Evolutionary conservation across 305 asterid genomes (phyloP).

Genomic region (Fraxinus albicans): DNA sequence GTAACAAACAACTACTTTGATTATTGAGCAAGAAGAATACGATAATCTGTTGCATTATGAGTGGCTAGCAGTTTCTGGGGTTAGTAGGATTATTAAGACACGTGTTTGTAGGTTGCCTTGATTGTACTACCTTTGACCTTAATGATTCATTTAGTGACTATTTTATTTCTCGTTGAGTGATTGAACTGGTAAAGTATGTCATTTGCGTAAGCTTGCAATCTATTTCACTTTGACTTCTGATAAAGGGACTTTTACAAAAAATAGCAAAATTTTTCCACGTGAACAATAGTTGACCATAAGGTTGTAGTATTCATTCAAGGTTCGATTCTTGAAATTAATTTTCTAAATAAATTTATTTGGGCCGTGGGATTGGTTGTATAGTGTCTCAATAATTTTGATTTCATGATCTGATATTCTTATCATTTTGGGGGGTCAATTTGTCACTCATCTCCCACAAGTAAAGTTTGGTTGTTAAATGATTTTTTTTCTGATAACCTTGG

Average conservation of each 20-base stretch:
- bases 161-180: neutral
- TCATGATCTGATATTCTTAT: neutral
- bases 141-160: neutral
- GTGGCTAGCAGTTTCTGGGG: neutral
- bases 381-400: neutral
- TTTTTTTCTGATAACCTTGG: too few species aligned
- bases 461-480: neutral
- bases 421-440: neutral
- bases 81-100: neutral
- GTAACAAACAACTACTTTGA: neutral
- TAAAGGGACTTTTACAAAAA: neutral
- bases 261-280: neutral
- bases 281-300: neutral
- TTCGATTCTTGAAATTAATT: neutral
- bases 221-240: neutral
- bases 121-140: neutral
- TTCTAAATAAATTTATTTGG: neutral
- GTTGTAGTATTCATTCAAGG: neutral
- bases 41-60: neutral
- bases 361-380: neutral
- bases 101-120: neutral
- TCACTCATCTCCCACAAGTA: neutral
- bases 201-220: neutral
- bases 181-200: neutral
- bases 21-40: neutral